These are phyloP conservation scores for Chrysophaeum taylorii DNA, from an alignment of 352 stramenopile genomes.

Conservation along the genomic window DNA sequence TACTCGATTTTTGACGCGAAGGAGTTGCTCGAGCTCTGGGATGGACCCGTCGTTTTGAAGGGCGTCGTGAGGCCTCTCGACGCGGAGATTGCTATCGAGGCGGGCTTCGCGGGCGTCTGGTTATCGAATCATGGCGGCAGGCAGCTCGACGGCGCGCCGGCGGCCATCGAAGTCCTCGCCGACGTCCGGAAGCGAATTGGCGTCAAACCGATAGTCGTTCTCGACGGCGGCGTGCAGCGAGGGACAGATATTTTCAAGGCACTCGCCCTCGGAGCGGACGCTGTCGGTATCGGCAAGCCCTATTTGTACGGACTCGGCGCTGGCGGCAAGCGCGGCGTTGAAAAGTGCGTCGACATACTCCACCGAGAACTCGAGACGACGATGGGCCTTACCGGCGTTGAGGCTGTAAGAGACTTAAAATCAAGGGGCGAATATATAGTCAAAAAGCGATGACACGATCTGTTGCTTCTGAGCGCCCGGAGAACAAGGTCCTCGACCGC, in stretches of 20 bases:
- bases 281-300: conserved; percentile 81
- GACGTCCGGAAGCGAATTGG: conserved; percentile 52
- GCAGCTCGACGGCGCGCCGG: conserved; percentile 61
- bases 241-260: conserved; percentile 73
- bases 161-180: conserved; percentile 54
- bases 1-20: conserved; percentile 56
- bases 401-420: too few species aligned
- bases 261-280: conserved; percentile 79
- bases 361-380: conserved; percentile 78
- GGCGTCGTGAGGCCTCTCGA: conserved; percentile 66
- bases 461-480: too few species aligned
- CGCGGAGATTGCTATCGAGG: conserved; percentile 57
- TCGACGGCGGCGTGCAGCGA: conserved; percentile 56
- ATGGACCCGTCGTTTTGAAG: conserved; percentile 62
- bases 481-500: too few species aligned
- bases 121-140: conserved; percentile 73
- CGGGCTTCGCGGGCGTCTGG: conserved; percentile 62
- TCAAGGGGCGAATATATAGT: too few species aligned
- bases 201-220: conserved; percentile 50
- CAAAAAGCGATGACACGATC: too few species aligned
- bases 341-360: conserved; percentile 71
- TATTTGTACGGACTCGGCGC: conserved; percentile 81
- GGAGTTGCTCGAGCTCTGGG: conserved; percentile 56
- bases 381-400: conserved; percentile 67
- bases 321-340: conserved; percentile 71